Conservation (phyloP, 176 grass and related monocot species). For the Olyra latifolia region DNA sequence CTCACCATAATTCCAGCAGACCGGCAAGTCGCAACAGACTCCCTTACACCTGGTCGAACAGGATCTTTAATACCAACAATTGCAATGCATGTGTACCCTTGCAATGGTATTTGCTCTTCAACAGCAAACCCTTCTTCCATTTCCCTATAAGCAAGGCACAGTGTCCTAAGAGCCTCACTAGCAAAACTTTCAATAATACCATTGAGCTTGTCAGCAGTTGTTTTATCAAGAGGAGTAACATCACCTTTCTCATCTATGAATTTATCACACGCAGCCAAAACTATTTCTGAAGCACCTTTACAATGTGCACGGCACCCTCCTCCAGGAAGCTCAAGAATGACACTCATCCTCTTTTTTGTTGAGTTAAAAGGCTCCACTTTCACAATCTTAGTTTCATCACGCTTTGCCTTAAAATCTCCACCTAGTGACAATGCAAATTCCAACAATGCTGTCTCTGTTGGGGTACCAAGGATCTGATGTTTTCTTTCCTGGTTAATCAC, state of each 20-base stretch:
- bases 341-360: slow-evolving; percentile 90
- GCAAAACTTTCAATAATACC: slow-evolving; percentile 80
- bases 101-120: slow-evolving; percentile 56
- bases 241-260: slow-evolving; percentile 69
- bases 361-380: slow-evolving; percentile 99
- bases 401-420: slow-evolving; percentile 75
- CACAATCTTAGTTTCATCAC: slow-evolving; percentile 62
- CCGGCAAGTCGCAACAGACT: slow-evolving; percentile 86
- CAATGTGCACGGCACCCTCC: slow-evolving; percentile 64
- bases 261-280: slow-evolving; percentile 76
- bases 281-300: slow-evolving; percentile 97
- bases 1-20: slow-evolving; percentile 90
- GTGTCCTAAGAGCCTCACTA: slow-evolving; percentile 81
- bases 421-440: slow-evolving; percentile 89
- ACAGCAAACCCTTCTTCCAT: slow-evolving; percentile 61
- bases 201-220: slow-evolving; percentile 57
- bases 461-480: slow-evolving; percentile 79
- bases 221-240: slow-evolving; percentile 60
- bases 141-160: slow-evolving; percentile 88
- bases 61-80: slow-evolving; percentile 98
- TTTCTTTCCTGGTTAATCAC: slow-evolving; percentile 67
- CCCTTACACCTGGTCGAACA: slow-evolving; percentile 85
- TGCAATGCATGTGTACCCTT: slow-evolving; percentile 86
- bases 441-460: slow-evolving; percentile 88
- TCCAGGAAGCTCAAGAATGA: slow-evolving; percentile 73